A percentile compares a stretch with the other conserved stretches of the same genome.
Conservation (phyloP, 1,139 yeast genomes). For the Petasospora fabianii region DNA sequence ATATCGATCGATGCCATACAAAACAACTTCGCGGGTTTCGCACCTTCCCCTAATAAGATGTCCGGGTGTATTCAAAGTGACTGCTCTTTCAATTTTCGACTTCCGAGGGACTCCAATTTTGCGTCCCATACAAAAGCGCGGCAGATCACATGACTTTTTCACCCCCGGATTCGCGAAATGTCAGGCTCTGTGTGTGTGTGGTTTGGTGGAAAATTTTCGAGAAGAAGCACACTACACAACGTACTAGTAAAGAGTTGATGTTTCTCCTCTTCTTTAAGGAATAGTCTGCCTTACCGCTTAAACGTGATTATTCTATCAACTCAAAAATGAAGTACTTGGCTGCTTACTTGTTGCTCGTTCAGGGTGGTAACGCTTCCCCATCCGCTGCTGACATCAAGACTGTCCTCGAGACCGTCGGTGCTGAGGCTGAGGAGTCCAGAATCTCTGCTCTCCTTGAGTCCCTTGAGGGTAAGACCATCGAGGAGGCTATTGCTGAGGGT, state of each 20-base stretch:
- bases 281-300: constrained; percentile 36
- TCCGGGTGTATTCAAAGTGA: constrained; percentile 9
- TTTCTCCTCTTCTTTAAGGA: constrained; percentile 20
- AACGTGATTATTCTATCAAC: constrained; percentile 40
- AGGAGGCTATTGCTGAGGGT: constrained; percentile 95
- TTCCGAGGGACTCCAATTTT: constrained; percentile 1
- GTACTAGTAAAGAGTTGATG: neutral
- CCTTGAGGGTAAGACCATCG: constrained; percentile 87
- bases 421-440: constrained; percentile 92
- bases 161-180: constrained; percentile 2
- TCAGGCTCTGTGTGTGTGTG: neutral
- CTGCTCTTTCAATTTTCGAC: constrained; percentile 1
- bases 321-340: constrained; percentile 82
- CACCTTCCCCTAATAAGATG: no score
- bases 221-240: neutral
- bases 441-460: constrained; percentile 80
- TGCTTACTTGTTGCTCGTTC: constrained; percentile 83
- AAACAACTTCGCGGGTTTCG: neutral
- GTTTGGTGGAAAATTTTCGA: constrained; percentile 8
- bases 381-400: constrained; percentile 88
- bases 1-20: no score
- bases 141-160: neutral
- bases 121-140: neutral
- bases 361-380: constrained; percentile 88
- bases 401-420: constrained; percentile 90